Base-by-base conservation (phyloP, 805 yeast species). In the Maudiozyma turicensis region DNA sequence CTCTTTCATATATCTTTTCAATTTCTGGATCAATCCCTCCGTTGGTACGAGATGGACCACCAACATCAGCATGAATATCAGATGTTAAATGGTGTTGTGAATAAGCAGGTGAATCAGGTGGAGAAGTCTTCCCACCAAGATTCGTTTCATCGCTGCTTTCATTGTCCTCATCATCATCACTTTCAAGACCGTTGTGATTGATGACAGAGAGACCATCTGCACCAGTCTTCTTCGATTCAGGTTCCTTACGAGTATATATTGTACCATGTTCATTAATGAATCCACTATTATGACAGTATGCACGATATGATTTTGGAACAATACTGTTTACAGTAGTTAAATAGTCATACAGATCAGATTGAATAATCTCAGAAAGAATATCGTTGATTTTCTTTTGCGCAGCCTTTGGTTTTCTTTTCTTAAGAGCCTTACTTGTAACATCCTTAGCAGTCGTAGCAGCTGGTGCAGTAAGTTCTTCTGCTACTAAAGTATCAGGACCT, bases 321-420 rank as follows among this genome's bases (percentile, higher is more conserved):
- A 54, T 48, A 4, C 54, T 44, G 30, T 54, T 55, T 1, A 54
- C 57, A 2, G 58, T 55, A 32, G 50, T 48, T 26, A 56, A 43
- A 31, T 56, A 56, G 9, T 53, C 53, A 35, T 56, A 56, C 26
- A 56, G 26, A 43, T 55, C 58, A 31, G 50, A 54, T 45, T 52
- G 53, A 31, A 53, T 49, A 8, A 47, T 15, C 38, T 53, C 48
- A 10, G 43, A 30, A 13, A 53, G 20, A 11, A 38, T 6, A 8
- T 43, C 10, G 33, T 46, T 43, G 5, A 46, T 40, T 29, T 43
- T 46, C 13, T 32, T 29, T 37, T 42, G 38, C 7, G 45, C 31
- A 8, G 35, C n/a, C 28, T 8, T 28, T 6, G 30, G 8, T 14
- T 28, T 14, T 5, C n/a, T 28, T 32, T 10, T 33, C 11, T 9